Evolutionary conservation across 768 basidiomycete genomes (phyloP).

Genomic region (Lactarius hatsudake): DNA sequence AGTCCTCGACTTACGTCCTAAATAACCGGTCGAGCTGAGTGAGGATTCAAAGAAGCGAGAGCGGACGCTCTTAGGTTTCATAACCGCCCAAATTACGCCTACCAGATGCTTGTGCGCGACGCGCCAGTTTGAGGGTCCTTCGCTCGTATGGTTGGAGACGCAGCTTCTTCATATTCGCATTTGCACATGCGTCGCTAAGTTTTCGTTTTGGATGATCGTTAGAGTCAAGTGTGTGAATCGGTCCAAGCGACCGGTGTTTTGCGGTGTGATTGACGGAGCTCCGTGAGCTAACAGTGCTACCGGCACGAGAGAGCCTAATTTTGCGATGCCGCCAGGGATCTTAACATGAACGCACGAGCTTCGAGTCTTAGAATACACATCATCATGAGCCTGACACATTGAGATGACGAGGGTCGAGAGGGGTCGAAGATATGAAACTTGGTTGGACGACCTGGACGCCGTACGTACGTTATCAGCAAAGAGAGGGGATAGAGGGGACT

Average conservation of each 20-base stretch:
- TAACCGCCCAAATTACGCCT: slow-evolving; percentile 13
- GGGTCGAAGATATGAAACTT: background rate
- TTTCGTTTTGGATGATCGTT: background rate
- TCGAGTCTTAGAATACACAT: background rate
- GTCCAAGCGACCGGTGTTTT: background rate
- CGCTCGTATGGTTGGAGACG: background rate
- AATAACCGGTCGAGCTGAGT: background rate
- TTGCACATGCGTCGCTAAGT: background rate
- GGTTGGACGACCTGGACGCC: background rate
- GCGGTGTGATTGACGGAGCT: background rate
- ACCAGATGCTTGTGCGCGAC: background rate
- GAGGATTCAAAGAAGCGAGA: background rate
- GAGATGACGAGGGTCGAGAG: background rate
- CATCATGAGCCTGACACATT: background rate
- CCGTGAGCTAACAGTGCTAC: background rate
- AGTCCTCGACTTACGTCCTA: background rate
- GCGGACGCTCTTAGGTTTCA: background rate
- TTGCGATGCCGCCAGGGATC: background rate
- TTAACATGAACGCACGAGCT: background rate
- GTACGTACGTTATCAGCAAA: background rate
- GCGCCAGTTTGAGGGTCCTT: background rate
- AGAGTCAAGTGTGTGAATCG: background rate
- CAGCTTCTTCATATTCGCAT: background rate
- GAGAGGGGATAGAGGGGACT: background rate
- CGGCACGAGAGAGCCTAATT: background rate